phyloP scores from a whole-genome alignment of 805 yeast genomes.

The Candida boleticola region DNA sequence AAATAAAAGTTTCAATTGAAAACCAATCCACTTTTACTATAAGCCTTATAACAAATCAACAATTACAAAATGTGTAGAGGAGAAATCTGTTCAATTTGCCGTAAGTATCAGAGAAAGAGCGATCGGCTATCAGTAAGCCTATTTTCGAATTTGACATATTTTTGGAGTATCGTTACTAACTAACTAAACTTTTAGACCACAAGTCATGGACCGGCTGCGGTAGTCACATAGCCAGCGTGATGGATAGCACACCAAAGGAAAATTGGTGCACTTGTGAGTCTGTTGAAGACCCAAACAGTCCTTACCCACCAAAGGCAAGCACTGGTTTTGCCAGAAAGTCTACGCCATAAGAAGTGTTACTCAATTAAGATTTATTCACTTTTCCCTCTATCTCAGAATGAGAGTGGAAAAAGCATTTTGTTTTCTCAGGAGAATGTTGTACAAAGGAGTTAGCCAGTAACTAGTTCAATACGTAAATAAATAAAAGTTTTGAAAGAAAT shows the following conservation, averaged over 20 bases:
- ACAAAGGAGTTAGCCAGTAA: no score
- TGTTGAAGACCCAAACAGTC: conserved; percentile 36
- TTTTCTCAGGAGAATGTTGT: no score
- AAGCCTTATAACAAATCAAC: no score
- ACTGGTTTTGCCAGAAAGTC: conserved; percentile 47
- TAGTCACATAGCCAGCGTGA: conserved; percentile 50
- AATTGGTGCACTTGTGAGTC: conserved; percentile 58
- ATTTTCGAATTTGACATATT: no score
- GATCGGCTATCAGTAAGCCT: no score
- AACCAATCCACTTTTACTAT: no score
- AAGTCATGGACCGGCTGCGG: conserved; percentile 70
- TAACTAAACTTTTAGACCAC: conserved; percentile 25
- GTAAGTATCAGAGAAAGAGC: conserved; percentile 6
- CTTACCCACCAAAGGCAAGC: conserved; percentile 62
- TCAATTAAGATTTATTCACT: no score
- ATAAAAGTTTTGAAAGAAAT: no score
- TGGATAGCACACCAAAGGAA: conserved; percentile 47
- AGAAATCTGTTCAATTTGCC: conserved; percentile 37
- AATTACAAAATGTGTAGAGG: conserved; percentile 25
- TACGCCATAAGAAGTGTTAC: neutral
- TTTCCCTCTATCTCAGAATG: no score
- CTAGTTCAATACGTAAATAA: no score
- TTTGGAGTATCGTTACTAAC: neutral
- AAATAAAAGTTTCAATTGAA: no score
- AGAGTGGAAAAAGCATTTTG: no score